Evolutionary conservation across 192 early-diverging fungal species (phyloP).

Genomic region (Backusella macrospora): DNA sequence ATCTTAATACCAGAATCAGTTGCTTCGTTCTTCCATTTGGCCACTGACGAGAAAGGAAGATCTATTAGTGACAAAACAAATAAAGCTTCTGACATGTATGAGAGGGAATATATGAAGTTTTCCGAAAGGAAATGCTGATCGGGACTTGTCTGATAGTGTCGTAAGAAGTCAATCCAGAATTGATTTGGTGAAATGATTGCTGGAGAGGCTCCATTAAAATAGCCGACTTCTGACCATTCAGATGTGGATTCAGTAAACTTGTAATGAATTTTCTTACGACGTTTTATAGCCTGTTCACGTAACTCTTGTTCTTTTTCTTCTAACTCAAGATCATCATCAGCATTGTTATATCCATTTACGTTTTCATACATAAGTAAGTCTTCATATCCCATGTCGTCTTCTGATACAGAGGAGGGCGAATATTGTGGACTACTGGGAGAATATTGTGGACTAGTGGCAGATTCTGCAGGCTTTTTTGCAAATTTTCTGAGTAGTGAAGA

Average conservation of each 20-base stretch:
- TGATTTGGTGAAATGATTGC: conserved; percentile 22
- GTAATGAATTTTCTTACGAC: conserved; percentile 1
- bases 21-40: conserved; percentile 19
- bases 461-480: neutral
- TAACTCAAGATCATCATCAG: conserved; percentile 18
- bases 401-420: no score
- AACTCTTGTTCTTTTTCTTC: conserved; percentile 15
- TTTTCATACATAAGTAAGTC: neutral
- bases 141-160: neutral
- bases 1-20: conserved; percentile 8
- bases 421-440: neutral
- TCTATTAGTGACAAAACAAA: conserved; percentile 45
- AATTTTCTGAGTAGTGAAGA: neutral
- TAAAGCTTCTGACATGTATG: conserved; percentile 38
- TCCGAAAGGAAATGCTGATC: conserved; percentile 16
- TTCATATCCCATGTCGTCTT: neutral
- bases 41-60: conserved; percentile 34
- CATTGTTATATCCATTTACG: neutral
- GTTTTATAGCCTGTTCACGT: conserved; percentile 1
- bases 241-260: conserved; percentile 7
- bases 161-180: conserved; percentile 52
- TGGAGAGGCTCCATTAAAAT: neutral
- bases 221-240: conserved; percentile 27
- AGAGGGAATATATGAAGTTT: conserved; percentile 45
- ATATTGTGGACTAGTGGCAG: neutral